phyloP scores from a whole-genome alignment of 345 rosid genomes.

The Arabidopsis thaliana region DNA sequence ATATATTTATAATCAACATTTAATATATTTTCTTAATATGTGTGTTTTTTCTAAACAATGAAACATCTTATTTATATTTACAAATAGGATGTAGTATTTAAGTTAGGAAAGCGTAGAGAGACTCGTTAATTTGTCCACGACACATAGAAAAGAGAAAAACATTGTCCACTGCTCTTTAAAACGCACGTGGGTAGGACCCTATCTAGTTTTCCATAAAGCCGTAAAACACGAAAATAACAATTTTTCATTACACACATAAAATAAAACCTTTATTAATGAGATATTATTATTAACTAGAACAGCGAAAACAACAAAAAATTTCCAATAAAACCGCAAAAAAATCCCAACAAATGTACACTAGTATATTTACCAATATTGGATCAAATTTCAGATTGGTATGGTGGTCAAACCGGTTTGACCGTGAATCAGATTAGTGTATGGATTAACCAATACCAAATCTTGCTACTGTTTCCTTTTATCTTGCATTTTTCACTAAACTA shows the following conservation, averaged over 20 bases:
- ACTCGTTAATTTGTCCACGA: constrained; percentile 18
- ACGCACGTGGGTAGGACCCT: constrained; percentile 46
- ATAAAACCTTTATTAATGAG: not conserved
- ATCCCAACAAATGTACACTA: not conserved
- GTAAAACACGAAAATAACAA: constrained; percentile 29
- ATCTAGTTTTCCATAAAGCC: constrained; percentile 38
- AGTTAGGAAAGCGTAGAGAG: not conserved
- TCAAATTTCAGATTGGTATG: not conserved
- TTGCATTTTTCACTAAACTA: too few relatives aligned
- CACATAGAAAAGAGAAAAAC: constrained; percentile 21
- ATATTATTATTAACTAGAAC: not conserved
- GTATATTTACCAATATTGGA: not conserved
- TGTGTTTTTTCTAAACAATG: too few relatives aligned
- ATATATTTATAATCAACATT: too few relatives aligned
- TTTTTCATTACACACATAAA: not conserved
- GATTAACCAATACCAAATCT: too few relatives aligned
- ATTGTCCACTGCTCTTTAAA: constrained; percentile 33
- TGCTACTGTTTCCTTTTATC: too few relatives aligned
- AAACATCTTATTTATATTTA: too few relatives aligned
- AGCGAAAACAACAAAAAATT: not conserved
- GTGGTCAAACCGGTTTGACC: not conserved
- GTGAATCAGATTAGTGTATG: not conserved
- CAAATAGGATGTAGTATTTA: too few relatives aligned
- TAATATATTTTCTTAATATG: too few relatives aligned
- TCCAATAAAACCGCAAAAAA: not conserved